Base-by-base conservation (phyloP, 2,329 filamentous ascomycete genomes). In the Calonectria henricotiae region DNA sequence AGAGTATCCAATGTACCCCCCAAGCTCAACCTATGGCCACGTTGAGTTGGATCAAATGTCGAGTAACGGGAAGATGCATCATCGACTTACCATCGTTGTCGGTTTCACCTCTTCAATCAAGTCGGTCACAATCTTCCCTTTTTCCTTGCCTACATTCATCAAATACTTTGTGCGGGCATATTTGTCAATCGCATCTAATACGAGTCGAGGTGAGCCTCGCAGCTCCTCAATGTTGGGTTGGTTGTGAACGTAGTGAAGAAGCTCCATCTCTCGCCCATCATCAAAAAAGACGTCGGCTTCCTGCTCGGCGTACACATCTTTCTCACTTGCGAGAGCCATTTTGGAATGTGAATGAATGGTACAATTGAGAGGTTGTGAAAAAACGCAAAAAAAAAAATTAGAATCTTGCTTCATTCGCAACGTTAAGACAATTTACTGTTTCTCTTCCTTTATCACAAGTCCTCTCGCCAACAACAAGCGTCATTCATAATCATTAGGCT, bases 1-100 rank as follows among this genome's bases (percentile, higher is more conserved):
- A 0, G 93, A 96, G 84, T 96, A 96, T 44, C 93, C 94, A 25
- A 95, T 87, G 80, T 96, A 96, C 51, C 93, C 92, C 49, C 94
- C 94, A 0, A 96, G 86, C 79, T 96, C 94, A 55, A 96, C 86
- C 81, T 83, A 7, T 4, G n/a, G 0, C 3, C 32, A 2, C 25
- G 17, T 23, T 60, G 9, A n/a, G 13, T n/a, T 27, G 23, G 15
- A 2, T 13, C 35, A 6, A 3, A 12, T 1, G 5, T n/a, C 6
- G 23, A 15, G n/a, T 4, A 2, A 43, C 9, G 27, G n/a, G 27
- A 25, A 35, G 4, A 12, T 7, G 8, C 5, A 20, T 30, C 7
- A 7, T 30, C 3, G 51, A 25, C 66, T 79, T 60, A 89, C 89
- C 90, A 95, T 93, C 2, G 86, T 86, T 63, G 89, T 81, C 1